Evolutionary conservation across 1,284 basidiomycete genomes (phyloP).

Genomic region (Heterobasidion annosum): DNA sequence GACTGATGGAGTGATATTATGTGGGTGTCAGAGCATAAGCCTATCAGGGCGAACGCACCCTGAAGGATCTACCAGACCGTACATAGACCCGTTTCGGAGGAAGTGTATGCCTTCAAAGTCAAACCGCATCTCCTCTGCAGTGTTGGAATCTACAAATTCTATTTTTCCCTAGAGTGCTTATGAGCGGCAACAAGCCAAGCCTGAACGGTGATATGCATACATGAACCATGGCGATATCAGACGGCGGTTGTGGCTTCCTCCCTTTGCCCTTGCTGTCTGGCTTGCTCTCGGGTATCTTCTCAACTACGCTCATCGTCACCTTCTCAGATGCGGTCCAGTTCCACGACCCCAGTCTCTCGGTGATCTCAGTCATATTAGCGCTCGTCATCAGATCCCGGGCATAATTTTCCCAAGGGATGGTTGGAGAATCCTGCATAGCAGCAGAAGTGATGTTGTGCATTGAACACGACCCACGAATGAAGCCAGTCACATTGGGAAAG

Average conservation of each 20-base stretch:
- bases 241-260: constrained; percentile 18
- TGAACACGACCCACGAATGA: constrained; percentile 52
- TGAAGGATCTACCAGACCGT: constrained; percentile 59
- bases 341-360: constrained; percentile 44
- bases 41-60: constrained; percentile 36
- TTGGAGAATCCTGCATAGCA: constrained; percentile 16
- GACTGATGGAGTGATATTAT: constrained; percentile 23
- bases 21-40: constrained; percentile 2
- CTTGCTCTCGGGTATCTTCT: constrained; percentile 34
- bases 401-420: constrained; percentile 35
- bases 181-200: neutral
- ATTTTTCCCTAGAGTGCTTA: constrained; percentile 51
- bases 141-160: constrained; percentile 46
- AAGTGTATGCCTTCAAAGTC: constrained; percentile 79
- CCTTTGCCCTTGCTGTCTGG: constrained; percentile 21
- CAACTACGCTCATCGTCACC: constrained; percentile 55
- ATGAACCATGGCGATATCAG: constrained; percentile 44
- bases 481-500: constrained; percentile 69
- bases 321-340: constrained; percentile 60
- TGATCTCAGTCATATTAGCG: constrained; percentile 41
- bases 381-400: constrained; percentile 39
- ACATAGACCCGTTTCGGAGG: constrained; percentile 67
- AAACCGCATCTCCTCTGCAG: constrained; percentile 47
- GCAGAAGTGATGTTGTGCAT: constrained; percentile 56
- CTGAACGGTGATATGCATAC: constrained; percentile 29